Base-by-base conservation (phyloP, 495 filamentous ascomycete genomes). In the Penicillium cataractarum region DNA sequence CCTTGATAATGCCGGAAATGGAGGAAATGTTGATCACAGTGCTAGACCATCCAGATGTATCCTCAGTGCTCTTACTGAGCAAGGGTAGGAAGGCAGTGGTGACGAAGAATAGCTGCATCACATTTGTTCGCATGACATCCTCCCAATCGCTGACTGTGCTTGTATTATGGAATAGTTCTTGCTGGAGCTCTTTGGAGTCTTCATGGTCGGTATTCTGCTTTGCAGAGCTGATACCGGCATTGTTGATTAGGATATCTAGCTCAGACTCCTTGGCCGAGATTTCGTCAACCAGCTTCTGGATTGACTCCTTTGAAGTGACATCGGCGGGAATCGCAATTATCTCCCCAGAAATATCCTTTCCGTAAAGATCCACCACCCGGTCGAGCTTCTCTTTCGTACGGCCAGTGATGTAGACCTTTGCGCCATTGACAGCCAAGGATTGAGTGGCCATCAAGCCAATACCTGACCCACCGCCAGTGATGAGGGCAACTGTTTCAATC, bases 11-110 rank as follows among this genome's bases (percentile, higher is more conserved):
- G 1, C 83, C 83, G 2, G 78, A 82, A 27, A 86, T 85, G 8
- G 82, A 83, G 32, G 81, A 79, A 57, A 85, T 87, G 61, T 89
- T 89, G 68, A 89, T 78, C 6, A 89, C 83, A 0, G 75, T 83
- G 33, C 81, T 81, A 4, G 82, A 80, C 74, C 78, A 86, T 33
- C 81, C 80, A n/a, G 65, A 67, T 8, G 26, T 29, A 33, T 84
- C 72, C 2, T 71, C 58, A 63, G 83, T 77, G 21, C 83, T 79
- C 35, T 79, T 75, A 44, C 80, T 68, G 55, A 76, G 66, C 33
- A 79, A 61, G 13, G 76, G 80, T 33, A 82, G 67, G 56, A 74
- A 76, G 0, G 71, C 78, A 5, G 74, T 73, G 9, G 75, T 78
- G 64, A 78, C 79, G 62, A 85, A 77, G 64, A 78, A 84, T 0